Conservation (phyloP, 1,139 yeast genomes). For the Yamadazyma sp. region DNA sequence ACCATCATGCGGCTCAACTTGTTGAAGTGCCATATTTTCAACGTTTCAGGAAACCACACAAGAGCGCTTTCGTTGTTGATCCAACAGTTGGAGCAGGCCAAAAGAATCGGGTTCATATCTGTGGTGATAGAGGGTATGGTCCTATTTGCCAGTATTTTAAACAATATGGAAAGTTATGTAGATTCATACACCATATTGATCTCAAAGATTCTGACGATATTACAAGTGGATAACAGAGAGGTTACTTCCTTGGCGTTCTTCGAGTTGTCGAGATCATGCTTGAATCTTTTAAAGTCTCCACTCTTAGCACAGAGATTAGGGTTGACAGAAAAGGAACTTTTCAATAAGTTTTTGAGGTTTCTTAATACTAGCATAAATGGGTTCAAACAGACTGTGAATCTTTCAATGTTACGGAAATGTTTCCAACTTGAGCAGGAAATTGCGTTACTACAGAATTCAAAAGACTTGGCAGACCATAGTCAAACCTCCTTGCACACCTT, state of each 20-base stretch:
- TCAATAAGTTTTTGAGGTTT: conserved; percentile 31
- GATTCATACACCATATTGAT: conserved; percentile 40
- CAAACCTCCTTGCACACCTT: conserved; percentile 29
- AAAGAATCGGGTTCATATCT: conserved; percentile 37
- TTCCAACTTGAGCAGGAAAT: conserved; percentile 37
- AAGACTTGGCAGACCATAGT: conserved; percentile 37
- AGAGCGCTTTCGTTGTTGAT: conserved; percentile 45
- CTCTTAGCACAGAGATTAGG: conserved; percentile 1
- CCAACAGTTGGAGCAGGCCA: conserved; percentile 45
- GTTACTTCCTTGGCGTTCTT: conserved; percentile 38
- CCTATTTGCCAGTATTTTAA: conserved; percentile 36
- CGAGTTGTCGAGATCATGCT: conserved; percentile 33
- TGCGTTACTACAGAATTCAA: conserved; percentile 24
- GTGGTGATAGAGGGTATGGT: conserved; percentile 43
- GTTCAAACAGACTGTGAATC: conserved; percentile 32
- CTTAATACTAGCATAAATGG: conserved; percentile 46
- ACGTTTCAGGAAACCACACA: conserved; percentile 35
- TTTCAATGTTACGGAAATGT: conserved; percentile 29
- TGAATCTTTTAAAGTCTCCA: conserved; percentile 18
- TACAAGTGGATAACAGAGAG: conserved; percentile 34
- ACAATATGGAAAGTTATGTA: conserved; percentile 29
- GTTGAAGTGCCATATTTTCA: conserved; percentile 42
- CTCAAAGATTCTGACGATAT: conserved; percentile 40
- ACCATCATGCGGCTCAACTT: conserved; percentile 45
- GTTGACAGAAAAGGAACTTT: conserved; percentile 14